Conservation (phyloP, 1,139 yeast species). For the Blastobotrys raffinosifermentans region DNA sequence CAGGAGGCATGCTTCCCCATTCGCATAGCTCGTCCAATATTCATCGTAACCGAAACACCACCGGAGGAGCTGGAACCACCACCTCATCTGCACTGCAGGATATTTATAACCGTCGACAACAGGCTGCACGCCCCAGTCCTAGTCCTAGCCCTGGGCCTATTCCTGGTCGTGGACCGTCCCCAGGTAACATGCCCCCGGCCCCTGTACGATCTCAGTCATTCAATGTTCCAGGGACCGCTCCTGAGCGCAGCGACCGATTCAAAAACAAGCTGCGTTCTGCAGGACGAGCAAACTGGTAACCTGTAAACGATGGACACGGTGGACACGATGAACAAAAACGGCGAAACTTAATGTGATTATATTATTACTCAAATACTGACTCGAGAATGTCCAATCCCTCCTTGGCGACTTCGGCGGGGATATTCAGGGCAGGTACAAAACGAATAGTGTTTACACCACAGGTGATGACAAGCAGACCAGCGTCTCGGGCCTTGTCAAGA, state of each 20-base stretch:
- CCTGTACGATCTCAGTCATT: no score
- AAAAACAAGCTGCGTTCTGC: conserved; percentile 23
- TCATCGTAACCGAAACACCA: neutral
- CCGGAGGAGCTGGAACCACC: conserved; percentile 8
- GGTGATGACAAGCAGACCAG: conserved; percentile 76
- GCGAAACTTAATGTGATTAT: no score
- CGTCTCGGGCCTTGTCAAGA: conserved; percentile 62
- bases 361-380: conserved; percentile 32
- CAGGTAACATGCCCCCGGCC: no score
- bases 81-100: conserved; percentile 23
- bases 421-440: conserved; percentile 87
- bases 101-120: conserved; percentile 23
- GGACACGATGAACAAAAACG: no score
- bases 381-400: conserved; percentile 68
- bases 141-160: neutral
- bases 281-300: conserved; percentile 25
- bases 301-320: neutral
- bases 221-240: conserved; percentile 2
- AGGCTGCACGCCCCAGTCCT: conserved; percentile 2
- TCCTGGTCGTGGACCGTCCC: neutral
- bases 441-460: conserved; percentile 90
- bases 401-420: conserved; percentile 59
- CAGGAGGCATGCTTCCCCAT: conserved; percentile 2
- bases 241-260: conserved; percentile 19
- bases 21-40: neutral